Percentiles rank a stretch among this genome's conserved stretches.
These are phyloP conservation scores for Pelargonium cotyledonis DNA, from an alignment of 441 rosid species.

Conservation along the genomic window DNA sequence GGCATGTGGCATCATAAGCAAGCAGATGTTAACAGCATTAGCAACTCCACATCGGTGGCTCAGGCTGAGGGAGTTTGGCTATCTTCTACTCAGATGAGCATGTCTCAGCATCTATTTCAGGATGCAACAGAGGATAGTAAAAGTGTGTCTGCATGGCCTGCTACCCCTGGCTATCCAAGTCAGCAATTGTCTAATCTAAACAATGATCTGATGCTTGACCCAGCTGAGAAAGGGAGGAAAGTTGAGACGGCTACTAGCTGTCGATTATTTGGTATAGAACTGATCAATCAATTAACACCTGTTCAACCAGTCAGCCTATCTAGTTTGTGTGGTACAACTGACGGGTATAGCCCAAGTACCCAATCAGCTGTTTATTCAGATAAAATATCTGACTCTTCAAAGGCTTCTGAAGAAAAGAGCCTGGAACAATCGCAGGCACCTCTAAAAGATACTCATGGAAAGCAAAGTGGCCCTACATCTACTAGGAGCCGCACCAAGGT, in stretches of 20 bases:
- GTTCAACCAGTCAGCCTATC: background rate
- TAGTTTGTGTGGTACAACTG: background rate
- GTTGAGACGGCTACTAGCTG: conserved; percentile 31
- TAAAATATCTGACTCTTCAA: conserved; percentile 43
- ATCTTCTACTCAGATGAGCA: conserved; percentile 35
- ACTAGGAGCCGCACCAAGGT: conserved; percentile 53
- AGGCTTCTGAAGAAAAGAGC: conserved; percentile 42
- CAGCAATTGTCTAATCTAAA: conserved; percentile 30
- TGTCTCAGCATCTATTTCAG: conserved; percentile 31
- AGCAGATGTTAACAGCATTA: conserved; percentile 28
- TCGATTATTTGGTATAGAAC: conserved; percentile 58
- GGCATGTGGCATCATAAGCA: conserved; percentile 47
- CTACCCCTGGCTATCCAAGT: conserved; percentile 25
- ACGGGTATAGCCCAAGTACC: conserved; percentile 12
- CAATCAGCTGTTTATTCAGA: conserved; percentile 39
- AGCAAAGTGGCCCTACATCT: conserved; percentile 36
- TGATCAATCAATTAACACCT: conserved; percentile 28
- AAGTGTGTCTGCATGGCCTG: conserved; percentile 25
- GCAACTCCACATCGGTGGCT: conserved; percentile 33
- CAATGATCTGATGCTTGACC: conserved; percentile 31
- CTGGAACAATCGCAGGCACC: conserved; percentile 36
- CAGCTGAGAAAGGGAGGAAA: conserved; percentile 33
- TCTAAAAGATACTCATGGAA: conserved; percentile 56
- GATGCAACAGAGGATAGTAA: conserved; percentile 34
- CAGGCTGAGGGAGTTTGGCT: conserved; percentile 42